A percentile compares a stretch with the other conserved stretches of the same genome.
phyloP scores from a whole-genome alignment of 2,329 filamentous ascomycete genomes.

The Sporothrix inflata region DNA sequence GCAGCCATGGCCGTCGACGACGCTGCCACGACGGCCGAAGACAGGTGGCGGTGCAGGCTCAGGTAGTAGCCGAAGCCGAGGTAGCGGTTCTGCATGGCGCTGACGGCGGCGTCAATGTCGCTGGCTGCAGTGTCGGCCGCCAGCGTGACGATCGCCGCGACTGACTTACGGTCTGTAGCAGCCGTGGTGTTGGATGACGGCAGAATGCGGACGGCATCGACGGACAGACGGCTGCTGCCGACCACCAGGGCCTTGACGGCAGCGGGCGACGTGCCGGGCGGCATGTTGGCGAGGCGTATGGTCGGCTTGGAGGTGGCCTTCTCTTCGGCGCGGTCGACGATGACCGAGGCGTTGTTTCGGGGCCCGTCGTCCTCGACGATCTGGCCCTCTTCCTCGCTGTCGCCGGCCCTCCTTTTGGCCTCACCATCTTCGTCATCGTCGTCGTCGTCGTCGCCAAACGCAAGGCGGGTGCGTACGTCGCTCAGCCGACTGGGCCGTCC shows the following conservation, averaged over 20 bases:
- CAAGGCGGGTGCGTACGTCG: slow-evolving; percentile 42
- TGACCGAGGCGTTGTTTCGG: slow-evolving; percentile 37
- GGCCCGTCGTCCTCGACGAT: slow-evolving; percentile 5
- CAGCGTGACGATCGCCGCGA: slow-evolving; percentile 78
- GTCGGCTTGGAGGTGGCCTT: slow-evolving; percentile 66
- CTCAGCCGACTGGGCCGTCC: background rate
- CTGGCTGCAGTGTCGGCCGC: slow-evolving; percentile 78
- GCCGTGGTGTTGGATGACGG: slow-evolving; percentile 55
- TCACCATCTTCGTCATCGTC: slow-evolving; percentile 64
- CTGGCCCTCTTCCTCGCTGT: slow-evolving; percentile 7
- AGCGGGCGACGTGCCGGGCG: slow-evolving; percentile 62
- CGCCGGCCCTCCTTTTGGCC: slow-evolving; percentile 36
- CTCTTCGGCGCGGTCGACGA: slow-evolving; percentile 56
- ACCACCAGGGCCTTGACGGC: slow-evolving; percentile 64
- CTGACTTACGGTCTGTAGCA: slow-evolving; percentile 68
- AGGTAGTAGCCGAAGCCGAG: slow-evolving; percentile 84
- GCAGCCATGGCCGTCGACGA: slow-evolving; percentile 39
- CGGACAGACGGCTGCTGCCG: slow-evolving; percentile 52
- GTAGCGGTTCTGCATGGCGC: slow-evolving; percentile 78
- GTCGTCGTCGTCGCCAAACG: slow-evolving; percentile 52
- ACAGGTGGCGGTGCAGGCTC: slow-evolving; percentile 78
- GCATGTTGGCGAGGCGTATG: slow-evolving; percentile 62
- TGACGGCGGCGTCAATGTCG: slow-evolving; percentile 81
- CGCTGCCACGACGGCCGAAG: slow-evolving; percentile 69
- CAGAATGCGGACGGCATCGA: slow-evolving; percentile 75